A percentile compares a stretch with the other conserved stretches of the same genome.
phyloP scores from a whole-genome alignment of 208 protist genomes.

The Acanthamoeba triangularis region DNA sequence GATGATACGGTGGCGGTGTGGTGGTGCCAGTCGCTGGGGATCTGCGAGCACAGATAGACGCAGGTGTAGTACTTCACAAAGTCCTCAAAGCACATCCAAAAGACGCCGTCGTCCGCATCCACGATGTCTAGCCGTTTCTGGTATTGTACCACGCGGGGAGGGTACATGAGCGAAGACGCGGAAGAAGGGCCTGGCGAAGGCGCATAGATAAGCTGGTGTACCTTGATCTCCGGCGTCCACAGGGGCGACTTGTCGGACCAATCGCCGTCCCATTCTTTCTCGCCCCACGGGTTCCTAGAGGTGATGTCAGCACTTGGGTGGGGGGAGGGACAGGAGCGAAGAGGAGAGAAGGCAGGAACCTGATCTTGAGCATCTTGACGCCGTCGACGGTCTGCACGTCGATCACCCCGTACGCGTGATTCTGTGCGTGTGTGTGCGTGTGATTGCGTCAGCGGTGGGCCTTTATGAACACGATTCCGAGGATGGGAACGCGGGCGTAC shows the following conservation, averaged over 20 bases:
- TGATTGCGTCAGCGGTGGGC: background rate
- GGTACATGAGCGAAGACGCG: background rate
- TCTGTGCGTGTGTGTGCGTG: background rate
- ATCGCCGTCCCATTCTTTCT: slow-evolving; percentile 77
- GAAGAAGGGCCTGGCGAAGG: background rate
- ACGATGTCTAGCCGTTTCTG: slow-evolving; percentile 66
- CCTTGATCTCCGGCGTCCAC: slow-evolving; percentile 73
- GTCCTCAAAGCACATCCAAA: slow-evolving; percentile 77
- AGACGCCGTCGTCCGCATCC: slow-evolving; percentile 72
- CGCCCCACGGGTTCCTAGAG: slow-evolving; percentile 75
- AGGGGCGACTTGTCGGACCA: slow-evolving; percentile 76
- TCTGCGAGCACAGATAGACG: slow-evolving; percentile 63
- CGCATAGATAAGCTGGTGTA: background rate
- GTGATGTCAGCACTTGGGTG: background rate
- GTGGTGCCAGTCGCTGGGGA: slow-evolving; percentile 42
- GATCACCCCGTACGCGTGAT: slow-evolving; percentile 57
- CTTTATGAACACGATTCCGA: background rate
- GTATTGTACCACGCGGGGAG: background rate
- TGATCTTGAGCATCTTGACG: slow-evolving; percentile 46
- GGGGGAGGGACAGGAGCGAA: background rate
- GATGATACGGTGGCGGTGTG: background rate
- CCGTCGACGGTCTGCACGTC: background rate
- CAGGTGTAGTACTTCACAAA: slow-evolving; percentile 66
- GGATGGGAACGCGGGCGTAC: background rate
- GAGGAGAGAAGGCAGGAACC: background rate